Conservation (phyloP, 495 filamentous ascomycete species). For the Bacidia gigantensis region DNA sequence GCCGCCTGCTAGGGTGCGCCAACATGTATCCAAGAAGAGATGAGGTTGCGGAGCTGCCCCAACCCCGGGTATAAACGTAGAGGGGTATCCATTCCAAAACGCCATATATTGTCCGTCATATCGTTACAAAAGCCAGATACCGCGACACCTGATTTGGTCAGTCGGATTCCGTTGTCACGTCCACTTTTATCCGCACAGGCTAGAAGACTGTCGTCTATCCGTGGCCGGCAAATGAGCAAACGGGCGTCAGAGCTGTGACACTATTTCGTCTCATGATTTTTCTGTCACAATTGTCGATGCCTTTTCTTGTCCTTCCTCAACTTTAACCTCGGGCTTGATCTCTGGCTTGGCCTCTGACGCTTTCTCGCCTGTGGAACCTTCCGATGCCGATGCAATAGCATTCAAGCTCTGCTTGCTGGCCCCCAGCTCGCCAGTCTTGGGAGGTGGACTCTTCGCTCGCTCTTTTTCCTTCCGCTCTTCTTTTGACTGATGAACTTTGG, state of each 20-base stretch:
- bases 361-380: conserved; percentile 1
- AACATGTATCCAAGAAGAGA: background rate
- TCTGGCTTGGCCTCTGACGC: background rate
- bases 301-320: background rate
- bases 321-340: background rate
- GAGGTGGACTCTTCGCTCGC: conserved; percentile 40
- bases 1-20: background rate
- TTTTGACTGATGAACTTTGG: conserved; percentile 66
- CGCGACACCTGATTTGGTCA: no score
- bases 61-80: background rate
- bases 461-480: conserved; percentile 51
- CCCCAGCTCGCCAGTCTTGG: conserved; percentile 3
- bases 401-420: conserved; percentile 16
- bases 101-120: background rate
- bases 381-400: conserved; percentile 15
- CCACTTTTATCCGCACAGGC: no score
- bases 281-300: no score
- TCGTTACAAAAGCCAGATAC: background rate
- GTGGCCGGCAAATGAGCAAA: no score
- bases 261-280: background rate
- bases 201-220: no score
- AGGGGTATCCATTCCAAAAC: background rate
- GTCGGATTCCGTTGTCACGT: no score
- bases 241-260: no score
- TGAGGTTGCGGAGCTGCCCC: no score